Evolutionary conservation across 805 yeast species (phyloP).

Genomic region (Candida sithepensis): DNA sequence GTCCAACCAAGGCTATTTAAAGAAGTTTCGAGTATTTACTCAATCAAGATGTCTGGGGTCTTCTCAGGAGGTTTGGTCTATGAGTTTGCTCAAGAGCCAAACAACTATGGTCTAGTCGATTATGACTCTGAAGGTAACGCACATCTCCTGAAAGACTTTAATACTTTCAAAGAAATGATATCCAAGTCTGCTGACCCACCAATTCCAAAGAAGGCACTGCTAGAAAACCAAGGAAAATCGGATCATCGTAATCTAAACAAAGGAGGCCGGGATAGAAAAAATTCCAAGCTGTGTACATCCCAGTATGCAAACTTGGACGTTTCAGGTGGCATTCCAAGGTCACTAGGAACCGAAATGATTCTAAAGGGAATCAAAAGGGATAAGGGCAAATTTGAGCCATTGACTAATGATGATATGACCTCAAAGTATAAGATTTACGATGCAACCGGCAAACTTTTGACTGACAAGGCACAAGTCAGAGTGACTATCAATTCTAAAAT

Average conservation of each 20-base stretch:
- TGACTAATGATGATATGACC: constrained; percentile 40
- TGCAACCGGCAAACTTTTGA: constrained; percentile 36
- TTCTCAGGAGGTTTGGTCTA: constrained; percentile 86
- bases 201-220: constrained; percentile 18
- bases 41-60: constrained; percentile 66
- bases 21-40: constrained; percentile 68
- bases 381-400: constrained; percentile 47
- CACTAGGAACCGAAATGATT: constrained; percentile 41
- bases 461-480: constrained; percentile 21
- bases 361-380: constrained; percentile 44
- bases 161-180: constrained; percentile 41
- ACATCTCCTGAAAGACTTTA: constrained; percentile 41
- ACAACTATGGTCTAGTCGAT: constrained; percentile 73
- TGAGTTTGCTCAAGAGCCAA: constrained; percentile 75
- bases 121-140: constrained; percentile 40
- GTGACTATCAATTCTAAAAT: constrained; percentile 22
- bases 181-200: constrained; percentile 29
- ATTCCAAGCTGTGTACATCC: constrained; percentile 32
- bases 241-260: neutral
- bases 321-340: constrained; percentile 41
- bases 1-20: constrained; percentile 76
- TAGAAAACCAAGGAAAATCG: constrained; percentile 11
- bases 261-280: neutral
- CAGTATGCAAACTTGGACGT: constrained; percentile 42
- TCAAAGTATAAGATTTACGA: constrained; percentile 41